phyloP scores from a whole-genome alignment of 2,329 filamentous ascomycete genomes.

The Alternaria solani region DNA sequence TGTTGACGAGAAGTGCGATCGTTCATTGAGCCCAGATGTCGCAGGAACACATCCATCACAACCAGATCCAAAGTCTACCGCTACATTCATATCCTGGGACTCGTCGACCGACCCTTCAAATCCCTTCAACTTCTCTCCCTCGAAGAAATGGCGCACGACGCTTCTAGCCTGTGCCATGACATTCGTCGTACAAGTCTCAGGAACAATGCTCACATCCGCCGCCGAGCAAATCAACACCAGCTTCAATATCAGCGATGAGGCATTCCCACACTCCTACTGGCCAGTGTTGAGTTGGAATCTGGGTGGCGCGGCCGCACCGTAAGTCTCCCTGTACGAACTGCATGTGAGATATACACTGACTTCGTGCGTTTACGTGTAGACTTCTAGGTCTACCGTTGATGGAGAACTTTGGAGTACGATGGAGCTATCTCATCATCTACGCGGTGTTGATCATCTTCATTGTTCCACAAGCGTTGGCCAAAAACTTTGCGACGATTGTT shows the following conservation, averaged over 20 bases:
- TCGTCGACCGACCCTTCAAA: constrained; percentile 36
- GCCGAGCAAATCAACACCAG: constrained; percentile 49
- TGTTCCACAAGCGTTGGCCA: constrained; percentile 54
- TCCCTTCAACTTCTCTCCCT: constrained; percentile 53
- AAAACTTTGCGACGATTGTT: constrained; percentile 57
- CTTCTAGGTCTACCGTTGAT: constrained; percentile 54
- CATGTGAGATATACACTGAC: neutral
- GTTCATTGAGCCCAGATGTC: neutral
- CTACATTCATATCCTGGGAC: constrained; percentile 29
- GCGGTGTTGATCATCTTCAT: constrained; percentile 53
- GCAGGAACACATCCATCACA: neutral
- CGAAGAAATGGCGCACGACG: constrained; percentile 55
- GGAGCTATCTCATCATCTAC: constrained; percentile 55
- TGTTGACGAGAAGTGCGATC: neutral
- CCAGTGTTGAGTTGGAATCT: constrained; percentile 54
- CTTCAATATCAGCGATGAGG: constrained; percentile 50
- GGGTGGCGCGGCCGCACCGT: constrained; percentile 53
- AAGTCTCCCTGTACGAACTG: neutral
- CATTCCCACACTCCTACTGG: constrained; percentile 54
- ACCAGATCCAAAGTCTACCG: neutral
- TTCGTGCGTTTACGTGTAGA: neutral
- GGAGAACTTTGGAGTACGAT: constrained; percentile 56
- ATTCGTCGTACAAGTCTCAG: constrained; percentile 43
- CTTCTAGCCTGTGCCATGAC: constrained; percentile 55
- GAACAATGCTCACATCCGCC: constrained; percentile 45